Conservation (phyloP, 2,329 filamentous ascomycete species). For the Talaromyces sp. region DNA sequence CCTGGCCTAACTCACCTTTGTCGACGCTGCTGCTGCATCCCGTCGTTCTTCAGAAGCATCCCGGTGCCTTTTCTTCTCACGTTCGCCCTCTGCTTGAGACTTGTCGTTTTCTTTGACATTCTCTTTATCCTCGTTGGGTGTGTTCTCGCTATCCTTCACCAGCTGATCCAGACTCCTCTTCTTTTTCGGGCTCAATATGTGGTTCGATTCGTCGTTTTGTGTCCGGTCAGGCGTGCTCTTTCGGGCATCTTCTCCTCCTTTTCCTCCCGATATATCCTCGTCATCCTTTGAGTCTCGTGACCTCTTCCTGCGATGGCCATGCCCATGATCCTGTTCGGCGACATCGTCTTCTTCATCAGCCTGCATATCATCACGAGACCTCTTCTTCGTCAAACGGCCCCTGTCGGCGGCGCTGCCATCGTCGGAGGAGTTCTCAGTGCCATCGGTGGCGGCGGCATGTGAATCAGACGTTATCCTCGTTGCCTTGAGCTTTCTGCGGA, state of each 20-base stretch:
- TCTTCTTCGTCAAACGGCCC: slow-evolving; percentile 23
- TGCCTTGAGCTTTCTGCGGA: slow-evolving; percentile 58
- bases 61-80: slow-evolving; percentile 41
- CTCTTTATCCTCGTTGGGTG: slow-evolving; percentile 16
- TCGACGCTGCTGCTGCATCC: slow-evolving; percentile 13
- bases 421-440: slow-evolving; percentile 11
- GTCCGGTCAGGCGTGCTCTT: slow-evolving; percentile 24
- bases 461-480: slow-evolving; percentile 50
- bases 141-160: slow-evolving; percentile 29
- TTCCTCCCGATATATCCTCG: slow-evolving; percentile 23
- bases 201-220: slow-evolving; percentile 17
- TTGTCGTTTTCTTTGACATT: slow-evolving; percentile 15
- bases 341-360: slow-evolving; percentile 23
- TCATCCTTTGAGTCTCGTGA: slow-evolving; percentile 17
- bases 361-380: slow-evolving; percentile 30
- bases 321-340: slow-evolving; percentile 5
- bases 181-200: slow-evolving; percentile 35
- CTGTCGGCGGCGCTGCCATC: slow-evolving; percentile 13
- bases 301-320: slow-evolving; percentile 13
- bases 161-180: slow-evolving; percentile 42
- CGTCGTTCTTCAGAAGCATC: slow-evolving; percentile 37
- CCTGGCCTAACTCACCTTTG: slow-evolving; percentile 18
- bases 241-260: slow-evolving; percentile 17
- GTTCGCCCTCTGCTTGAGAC: slow-evolving; percentile 25
- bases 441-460: slow-evolving; percentile 11